phyloP scores from a whole-genome alignment of 305 asterid species.

The Petunia hybrid region DNA sequence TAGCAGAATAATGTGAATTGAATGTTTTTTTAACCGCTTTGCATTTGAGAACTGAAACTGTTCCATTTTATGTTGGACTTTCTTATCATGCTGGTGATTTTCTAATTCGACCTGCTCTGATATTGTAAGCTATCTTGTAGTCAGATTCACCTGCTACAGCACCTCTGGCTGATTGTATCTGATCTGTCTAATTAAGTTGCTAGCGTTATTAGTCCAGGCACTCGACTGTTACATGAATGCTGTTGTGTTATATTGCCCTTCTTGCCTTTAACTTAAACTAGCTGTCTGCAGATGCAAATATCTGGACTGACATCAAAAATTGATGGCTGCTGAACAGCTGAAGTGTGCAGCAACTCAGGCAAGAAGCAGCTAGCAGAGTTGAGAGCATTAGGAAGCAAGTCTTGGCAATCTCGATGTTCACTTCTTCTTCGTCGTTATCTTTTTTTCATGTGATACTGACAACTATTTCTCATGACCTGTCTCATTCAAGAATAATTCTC shows the following conservation, averaged over 20 bases:
- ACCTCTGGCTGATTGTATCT: neutral
- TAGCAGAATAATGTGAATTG: too few species aligned
- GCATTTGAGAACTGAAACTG: too few species aligned
- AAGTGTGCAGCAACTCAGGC: neutral
- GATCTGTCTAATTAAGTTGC: neutral
- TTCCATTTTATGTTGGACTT: too few species aligned
- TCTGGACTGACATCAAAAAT: neutral
- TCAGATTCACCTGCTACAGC: too few species aligned
- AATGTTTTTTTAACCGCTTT: too few species aligned
- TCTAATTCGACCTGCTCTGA: too few species aligned
- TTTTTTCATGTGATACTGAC: neutral
- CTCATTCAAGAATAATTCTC: neutral
- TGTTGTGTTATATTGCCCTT: conserved; percentile 3
- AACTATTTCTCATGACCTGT: neutral
- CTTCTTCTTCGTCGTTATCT: neutral
- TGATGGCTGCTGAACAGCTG: neutral
- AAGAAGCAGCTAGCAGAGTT: neutral
- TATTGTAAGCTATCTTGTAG: too few species aligned
- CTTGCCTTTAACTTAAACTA: conserved; percentile 11
- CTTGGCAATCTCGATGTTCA: conserved; percentile 9
- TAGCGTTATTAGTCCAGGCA: neutral
- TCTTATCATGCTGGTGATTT: too few species aligned
- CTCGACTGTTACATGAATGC: neutral
- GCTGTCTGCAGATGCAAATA: conserved; percentile 16
- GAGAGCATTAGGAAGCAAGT: conserved; percentile 17